Conservation (phyloP, 2,329 filamentous ascomycete genomes). For the Ciborinia camelliae region DNA sequence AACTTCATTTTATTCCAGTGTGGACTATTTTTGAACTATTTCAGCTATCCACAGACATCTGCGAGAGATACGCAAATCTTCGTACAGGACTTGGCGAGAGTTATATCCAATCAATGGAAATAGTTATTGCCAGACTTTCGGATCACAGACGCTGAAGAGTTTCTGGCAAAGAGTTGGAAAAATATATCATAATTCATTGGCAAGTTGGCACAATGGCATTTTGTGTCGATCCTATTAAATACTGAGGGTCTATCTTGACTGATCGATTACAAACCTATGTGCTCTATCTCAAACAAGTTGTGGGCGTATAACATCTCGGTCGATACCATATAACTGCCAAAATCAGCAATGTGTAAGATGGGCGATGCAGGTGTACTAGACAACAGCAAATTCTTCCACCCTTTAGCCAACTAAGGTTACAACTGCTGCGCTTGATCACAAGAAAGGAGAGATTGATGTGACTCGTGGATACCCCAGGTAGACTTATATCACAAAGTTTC, state of each 20-base stretch:
- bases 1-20: constrained; percentile 51
- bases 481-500: neutral
- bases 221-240: neutral
- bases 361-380: neutral
- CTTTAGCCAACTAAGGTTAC: neutral
- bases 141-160: constrained; percentile 43
- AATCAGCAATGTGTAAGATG: neutral
- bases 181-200: neutral
- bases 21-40: constrained; percentile 48
- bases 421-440: neutral
- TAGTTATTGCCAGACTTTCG: constrained; percentile 43
- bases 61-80: constrained; percentile 41
- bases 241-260: neutral
- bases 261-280: neutral
- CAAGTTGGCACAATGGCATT: neutral
- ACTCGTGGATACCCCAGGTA: neutral
- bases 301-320: neutral
- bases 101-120: constrained; percentile 45
- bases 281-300: neutral
- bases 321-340: neutral
- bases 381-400: neutral
- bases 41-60: constrained; percentile 42
- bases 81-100: constrained; percentile 43
- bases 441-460: neutral
- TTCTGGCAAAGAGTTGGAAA: constrained; percentile 38